Evolutionary conservation across 257 asterid species (phyloP), one percentile per base, ranked within the genome.

Genomic region (Solanum corneliomulleri): DNA sequence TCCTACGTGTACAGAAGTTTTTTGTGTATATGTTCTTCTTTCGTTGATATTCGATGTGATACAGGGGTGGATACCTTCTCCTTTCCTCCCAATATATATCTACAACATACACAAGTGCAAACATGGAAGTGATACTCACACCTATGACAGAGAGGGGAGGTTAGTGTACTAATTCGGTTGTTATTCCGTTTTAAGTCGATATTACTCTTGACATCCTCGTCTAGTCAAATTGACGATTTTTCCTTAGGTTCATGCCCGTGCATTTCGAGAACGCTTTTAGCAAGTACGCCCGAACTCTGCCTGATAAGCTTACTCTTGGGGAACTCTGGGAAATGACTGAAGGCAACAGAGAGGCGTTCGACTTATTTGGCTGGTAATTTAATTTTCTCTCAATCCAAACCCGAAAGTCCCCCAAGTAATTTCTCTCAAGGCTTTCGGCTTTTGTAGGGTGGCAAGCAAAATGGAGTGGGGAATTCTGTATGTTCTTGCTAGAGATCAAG

Each of bases 81-180:
- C 95, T 5, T 86, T 94, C 44, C 90, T 96, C 88, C 99, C 98
- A 1, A 90, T 96, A 88, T 93, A 96, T 89, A 71, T 96, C 2
- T 44, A 88, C 64, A 96, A 95, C 88, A 91, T 96, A 85, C 99
- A 96, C 86, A 93, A 88, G 89, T 87, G 94, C 81, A 96, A 93
- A 91, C 98, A 96, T 25, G 99, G 99, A 45, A 96, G 99, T n/a
- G 94, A 92, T 83, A 85, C 98, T 0, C 92, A 90, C 72, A 91
- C 98, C 31, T 96, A 93, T 6, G 98, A 96, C 86, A 90, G 88
- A 0, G 98, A 96, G 90, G 98, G 98, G 75, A 95, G 99, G 99
- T 89, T 89, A 25, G 87, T 75, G n/a, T 39, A 18, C 27, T 18
- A 2, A 18, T 49, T 9, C 5, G 1, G 0, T 45, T 74, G 10